These are phyloP conservation scores for Diaporthe amygdali DNA, from an alignment of 2,329 filamentous ascomycete species.

Conservation along the genomic window DNA sequence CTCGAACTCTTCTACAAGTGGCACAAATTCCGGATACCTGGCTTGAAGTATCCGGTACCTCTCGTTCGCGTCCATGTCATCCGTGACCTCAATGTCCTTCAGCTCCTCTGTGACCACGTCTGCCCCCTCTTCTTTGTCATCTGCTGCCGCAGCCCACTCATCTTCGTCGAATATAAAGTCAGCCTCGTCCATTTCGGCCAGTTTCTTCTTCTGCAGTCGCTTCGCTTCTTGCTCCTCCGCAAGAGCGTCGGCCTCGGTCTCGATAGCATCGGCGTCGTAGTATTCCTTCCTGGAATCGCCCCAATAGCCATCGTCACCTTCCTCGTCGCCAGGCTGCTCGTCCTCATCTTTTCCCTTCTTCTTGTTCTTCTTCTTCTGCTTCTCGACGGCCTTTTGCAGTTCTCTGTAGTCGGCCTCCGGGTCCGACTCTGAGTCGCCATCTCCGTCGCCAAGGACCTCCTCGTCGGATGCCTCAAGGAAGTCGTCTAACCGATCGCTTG, in stretches of 20 bases:
- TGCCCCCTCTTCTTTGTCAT: conserved; percentile 53
- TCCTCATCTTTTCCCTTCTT: conserved; percentile 58
- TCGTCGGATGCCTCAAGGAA: conserved; percentile 67
- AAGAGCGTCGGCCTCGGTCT: conserved; percentile 72
- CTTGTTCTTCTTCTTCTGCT: conserved; percentile 38
- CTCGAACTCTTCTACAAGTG: conserved; percentile 79
- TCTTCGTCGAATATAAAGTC: conserved; percentile 94
- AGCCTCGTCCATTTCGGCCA: conserved; percentile 85
- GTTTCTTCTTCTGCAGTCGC: conserved; percentile 86
- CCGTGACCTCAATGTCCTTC: conserved; percentile 80
- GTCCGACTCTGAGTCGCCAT: conserved; percentile 30
- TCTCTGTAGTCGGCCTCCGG: conserved; percentile 30
- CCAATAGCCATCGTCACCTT: conserved; percentile 75
- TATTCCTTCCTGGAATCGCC: conserved; percentile 88
- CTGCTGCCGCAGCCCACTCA: conserved; percentile 74
- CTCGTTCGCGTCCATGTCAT: conserved; percentile 78
- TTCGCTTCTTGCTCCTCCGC: conserved; percentile 93
- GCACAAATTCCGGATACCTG: conserved; percentile 91
- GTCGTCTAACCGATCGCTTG: conserved; percentile 69
- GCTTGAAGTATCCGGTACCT: conserved; percentile 75
- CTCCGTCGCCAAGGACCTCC: conserved; percentile 49
- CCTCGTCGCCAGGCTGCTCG: conserved; percentile 55
- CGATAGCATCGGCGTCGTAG: conserved; percentile 82
- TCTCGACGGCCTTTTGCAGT: conserved; percentile 22
- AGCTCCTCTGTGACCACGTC: conserved; percentile 85